Percentiles rank a stretch among this genome's conserved stretches.
phyloP scores from a whole-genome alignment of 2,329 filamentous ascomycete genomes.

The Apiospora arundinis region DNA sequence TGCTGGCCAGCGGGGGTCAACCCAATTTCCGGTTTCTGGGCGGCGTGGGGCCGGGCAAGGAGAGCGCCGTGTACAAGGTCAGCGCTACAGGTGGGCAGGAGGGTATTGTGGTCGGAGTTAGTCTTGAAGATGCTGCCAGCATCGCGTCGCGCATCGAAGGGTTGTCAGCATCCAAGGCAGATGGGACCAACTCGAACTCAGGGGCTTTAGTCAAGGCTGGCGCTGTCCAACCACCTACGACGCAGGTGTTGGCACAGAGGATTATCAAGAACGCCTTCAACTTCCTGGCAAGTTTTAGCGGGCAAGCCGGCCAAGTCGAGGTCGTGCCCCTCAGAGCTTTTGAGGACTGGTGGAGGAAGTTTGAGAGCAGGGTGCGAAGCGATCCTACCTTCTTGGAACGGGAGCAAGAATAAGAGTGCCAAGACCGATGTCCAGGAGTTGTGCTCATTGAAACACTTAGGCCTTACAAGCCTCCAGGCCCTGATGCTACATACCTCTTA shows the following conservation, averaged over 20 bases:
- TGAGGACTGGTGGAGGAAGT: conserved; percentile 97
- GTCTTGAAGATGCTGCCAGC: conserved; percentile 76
- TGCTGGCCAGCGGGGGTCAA: conserved; percentile 48
- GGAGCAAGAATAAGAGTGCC: conserved; percentile 52
- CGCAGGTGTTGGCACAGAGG: conserved; percentile 82
- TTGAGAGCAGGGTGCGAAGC: conserved; percentile 82
- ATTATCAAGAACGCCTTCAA: conserved; percentile 99
- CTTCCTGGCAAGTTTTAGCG: conserved; percentile 87
- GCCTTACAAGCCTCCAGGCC: not conserved
- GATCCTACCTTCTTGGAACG: conserved; percentile 91
- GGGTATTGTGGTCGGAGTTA: conserved; percentile 77
- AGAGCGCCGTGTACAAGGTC: conserved; percentile 89
- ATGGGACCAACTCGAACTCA: not conserved
- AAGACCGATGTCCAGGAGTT: not conserved
- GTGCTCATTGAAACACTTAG: not conserved
- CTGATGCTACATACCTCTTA: not conserved
- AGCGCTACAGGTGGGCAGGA: conserved; percentile 40
- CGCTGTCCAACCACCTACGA: conserved; percentile 49
- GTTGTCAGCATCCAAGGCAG: conserved; percentile 27
- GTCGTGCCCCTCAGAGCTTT: conserved; percentile 94
- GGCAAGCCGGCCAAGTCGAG: conserved; percentile 72
- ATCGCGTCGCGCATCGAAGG: conserved; percentile 72
- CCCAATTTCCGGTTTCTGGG: conserved; percentile 84
- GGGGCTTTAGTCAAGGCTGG: conserved; percentile 34
- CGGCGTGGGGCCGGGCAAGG: conserved; percentile 87